Conservation (phyloP, 805 yeast genomes). For the Barnettozyma siamensis region DNA sequence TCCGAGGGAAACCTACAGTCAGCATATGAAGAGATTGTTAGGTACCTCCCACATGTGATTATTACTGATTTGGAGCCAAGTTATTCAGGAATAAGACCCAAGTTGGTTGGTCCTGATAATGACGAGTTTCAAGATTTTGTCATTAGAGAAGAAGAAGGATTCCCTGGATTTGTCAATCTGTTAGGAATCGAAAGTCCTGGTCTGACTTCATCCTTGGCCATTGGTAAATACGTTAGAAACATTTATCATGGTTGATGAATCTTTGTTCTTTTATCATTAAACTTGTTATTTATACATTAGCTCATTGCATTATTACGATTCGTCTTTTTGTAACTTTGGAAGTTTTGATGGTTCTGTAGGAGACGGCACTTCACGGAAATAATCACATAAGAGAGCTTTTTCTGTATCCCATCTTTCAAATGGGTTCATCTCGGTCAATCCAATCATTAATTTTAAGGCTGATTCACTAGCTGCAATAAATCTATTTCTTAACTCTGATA, state of each 20-base stretch:
- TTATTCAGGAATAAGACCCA: constrained; percentile 84
- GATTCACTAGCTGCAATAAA: constrained; percentile 87
- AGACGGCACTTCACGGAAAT: constrained; percentile 66
- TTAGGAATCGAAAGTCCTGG: constrained; percentile 92
- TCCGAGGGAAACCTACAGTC: constrained; percentile 40
- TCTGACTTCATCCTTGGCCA: constrained; percentile 75
- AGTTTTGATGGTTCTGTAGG: constrained; percentile 63
- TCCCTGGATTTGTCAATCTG: constrained; percentile 73
- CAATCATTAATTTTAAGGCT: constrained; percentile 70
- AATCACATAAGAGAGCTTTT: constrained; percentile 57
- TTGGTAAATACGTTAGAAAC: constrained; percentile 63
- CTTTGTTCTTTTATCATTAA: too few species aligned
- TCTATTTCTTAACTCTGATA: constrained; percentile 72
- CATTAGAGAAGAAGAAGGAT: constrained; percentile 63
- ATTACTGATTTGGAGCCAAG: constrained; percentile 51
- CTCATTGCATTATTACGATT: neutral
- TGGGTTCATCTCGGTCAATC: constrained; percentile 75
- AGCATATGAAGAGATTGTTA: constrained; percentile 53
- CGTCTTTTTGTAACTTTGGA: constrained; percentile 37
- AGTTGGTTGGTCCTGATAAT: constrained; percentile 43
- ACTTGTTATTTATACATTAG: neutral
- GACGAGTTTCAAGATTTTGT: constrained; percentile 63
- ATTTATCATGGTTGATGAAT: constrained; percentile 15
- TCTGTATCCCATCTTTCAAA: constrained; percentile 60
- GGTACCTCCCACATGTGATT: constrained; percentile 59